These are phyloP conservation scores for Alnus glutinosa DNA, from an alignment of 306 rosid genomes.

Conservation along the genomic window DNA sequence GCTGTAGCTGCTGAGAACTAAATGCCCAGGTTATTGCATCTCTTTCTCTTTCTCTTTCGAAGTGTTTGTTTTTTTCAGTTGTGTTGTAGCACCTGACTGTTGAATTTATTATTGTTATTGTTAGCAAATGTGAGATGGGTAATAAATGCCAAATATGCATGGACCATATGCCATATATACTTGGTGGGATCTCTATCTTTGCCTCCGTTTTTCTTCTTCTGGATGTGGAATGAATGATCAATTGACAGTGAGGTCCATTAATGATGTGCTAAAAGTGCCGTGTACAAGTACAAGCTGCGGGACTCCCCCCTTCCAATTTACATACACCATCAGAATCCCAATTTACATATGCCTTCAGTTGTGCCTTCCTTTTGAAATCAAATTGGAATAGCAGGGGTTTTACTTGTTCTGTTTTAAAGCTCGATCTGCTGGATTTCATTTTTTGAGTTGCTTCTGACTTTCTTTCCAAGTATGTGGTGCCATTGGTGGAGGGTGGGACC, in stretches of 20 bases:
- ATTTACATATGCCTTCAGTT: background rate
- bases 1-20: conserved; percentile 50
- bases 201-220: conserved; percentile 11
- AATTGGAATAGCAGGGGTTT: too few relatives aligned
- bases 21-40: conserved; percentile 36
- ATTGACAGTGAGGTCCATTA: conserved; percentile 51
- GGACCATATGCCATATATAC: conserved; percentile 45
- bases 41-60: conserved; percentile 37
- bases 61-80: conserved; percentile 47
- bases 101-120: conserved; percentile 67
- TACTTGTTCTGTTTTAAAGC: too few relatives aligned
- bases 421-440: conserved; percentile 4
- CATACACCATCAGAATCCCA: background rate
- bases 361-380: too few relatives aligned
- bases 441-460: conserved; percentile 22
- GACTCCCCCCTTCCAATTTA: conserved; percentile 30
- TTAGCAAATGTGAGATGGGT: conserved; percentile 71
- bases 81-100: conserved; percentile 67
- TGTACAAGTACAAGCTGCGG: conserved; percentile 51
- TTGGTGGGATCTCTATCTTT: conserved; percentile 20
- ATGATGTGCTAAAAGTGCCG: conserved; percentile 49
- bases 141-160: conserved; percentile 79
- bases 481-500: conserved; percentile 33
- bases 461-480: conserved; percentile 10
- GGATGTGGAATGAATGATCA: conserved; percentile 41